Evolutionary conservation across 2,329 filamentous ascomycete genomes (phyloP).

Genomic region (Fusarium xylarioides): DNA sequence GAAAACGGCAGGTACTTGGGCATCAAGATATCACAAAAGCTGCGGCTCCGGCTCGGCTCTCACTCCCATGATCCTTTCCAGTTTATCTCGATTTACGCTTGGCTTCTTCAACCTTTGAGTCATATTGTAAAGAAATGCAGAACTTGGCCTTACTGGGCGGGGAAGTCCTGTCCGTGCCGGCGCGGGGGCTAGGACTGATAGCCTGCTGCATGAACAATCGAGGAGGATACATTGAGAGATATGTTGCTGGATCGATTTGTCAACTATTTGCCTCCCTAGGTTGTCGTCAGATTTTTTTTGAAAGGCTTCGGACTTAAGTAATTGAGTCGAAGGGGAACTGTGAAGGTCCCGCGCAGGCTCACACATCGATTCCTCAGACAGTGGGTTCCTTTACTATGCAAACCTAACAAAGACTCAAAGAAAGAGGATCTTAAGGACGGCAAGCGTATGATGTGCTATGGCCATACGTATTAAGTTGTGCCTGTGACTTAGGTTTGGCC

Average conservation of each 20-base stretch:
- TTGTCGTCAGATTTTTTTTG: not conserved
- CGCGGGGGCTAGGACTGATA: slow-evolving; percentile 23
- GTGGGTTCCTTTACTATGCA: not conserved
- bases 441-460: slow-evolving; percentile 9
- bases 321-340: not conserved
- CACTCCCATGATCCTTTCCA: not conserved
- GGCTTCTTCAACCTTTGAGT: slow-evolving; percentile 2
- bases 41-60: slow-evolving; percentile 36
- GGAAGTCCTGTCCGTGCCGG: slow-evolving; percentile 30
- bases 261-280: not conserved
- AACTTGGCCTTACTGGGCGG: slow-evolving; percentile 26
- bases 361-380: not conserved
- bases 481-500: slow-evolving; percentile 22
- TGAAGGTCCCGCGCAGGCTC: not conserved
- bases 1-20: not conserved
- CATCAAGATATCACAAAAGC: slow-evolving; percentile 12
- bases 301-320: not conserved
- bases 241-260: not conserved
- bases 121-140: not conserved
- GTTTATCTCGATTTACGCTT: not conserved
- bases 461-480: slow-evolving; percentile 9
- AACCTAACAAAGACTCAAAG: not conserved
- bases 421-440: slow-evolving; percentile 16
- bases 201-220: slow-evolving; percentile 15
- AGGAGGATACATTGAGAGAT: not conserved